Evolutionary conservation across 2,329 filamentous ascomycete genomes (phyloP).

Genomic region (Fusarium oligoseptatum): DNA sequence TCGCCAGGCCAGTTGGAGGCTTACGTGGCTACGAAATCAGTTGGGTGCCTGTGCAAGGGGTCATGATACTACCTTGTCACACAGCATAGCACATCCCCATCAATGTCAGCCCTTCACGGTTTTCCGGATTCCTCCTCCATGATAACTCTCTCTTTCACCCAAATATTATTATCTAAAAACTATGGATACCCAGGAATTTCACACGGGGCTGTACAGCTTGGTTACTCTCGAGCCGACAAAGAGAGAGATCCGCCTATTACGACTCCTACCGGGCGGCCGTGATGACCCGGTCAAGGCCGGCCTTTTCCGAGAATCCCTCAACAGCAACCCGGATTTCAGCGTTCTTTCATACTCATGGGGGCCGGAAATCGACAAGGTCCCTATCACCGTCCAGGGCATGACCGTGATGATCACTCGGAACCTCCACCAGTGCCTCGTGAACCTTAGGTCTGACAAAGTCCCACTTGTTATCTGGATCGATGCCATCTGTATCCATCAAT

Average conservation of each 20-base stretch:
- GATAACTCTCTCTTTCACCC: neutral
- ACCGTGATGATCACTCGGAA: neutral
- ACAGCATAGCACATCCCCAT: neutral
- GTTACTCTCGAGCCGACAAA: neutral
- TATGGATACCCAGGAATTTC: neutral
- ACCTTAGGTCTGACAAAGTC: neutral
- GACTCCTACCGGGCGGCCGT: neutral
- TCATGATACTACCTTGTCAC: neutral
- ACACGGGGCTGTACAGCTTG: neutral
- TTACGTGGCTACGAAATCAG: neutral
- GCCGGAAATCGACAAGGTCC: neutral
- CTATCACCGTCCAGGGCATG: neutral
- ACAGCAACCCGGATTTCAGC: neutral
- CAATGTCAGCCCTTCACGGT: neutral
- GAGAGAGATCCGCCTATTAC: slow-evolving; percentile 5
- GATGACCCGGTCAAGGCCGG: neutral
- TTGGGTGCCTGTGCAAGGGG: neutral
- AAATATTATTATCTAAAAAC: neutral
- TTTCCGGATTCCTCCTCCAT: neutral
- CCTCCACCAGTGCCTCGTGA: neutral
- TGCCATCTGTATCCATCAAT: slow-evolving; percentile 10
- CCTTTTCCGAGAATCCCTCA: neutral
- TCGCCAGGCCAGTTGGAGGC: neutral
- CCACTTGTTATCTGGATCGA: slow-evolving; percentile 8
- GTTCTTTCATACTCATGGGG: slow-evolving; percentile 16